A percentile compares a stretch with the other conserved stretches of the same genome.
phyloP scores from a whole-genome alignment of 2,329 filamentous ascomycete species.

The Coleophoma eucalyptorum region DNA sequence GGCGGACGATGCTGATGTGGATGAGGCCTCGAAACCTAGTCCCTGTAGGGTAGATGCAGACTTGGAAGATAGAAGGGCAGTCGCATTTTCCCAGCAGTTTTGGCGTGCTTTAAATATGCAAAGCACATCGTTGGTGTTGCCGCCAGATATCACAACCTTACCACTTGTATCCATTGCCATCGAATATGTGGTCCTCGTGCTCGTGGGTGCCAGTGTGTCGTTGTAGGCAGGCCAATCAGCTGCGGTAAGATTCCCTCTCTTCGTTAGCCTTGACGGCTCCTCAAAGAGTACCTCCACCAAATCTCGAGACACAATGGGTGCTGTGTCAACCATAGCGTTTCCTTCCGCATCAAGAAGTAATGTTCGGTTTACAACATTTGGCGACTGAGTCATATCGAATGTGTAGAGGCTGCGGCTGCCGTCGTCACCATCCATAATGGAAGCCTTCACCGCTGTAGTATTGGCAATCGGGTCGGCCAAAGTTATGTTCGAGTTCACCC shows the following conservation, averaged over 20 bases:
- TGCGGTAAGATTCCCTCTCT: conserved; percentile 47
- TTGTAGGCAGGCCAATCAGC: conserved; percentile 78
- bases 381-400: conserved; percentile 71
- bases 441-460: conserved; percentile 55
- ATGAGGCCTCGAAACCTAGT: conserved; percentile 8
- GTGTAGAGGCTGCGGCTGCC: conserved; percentile 74
- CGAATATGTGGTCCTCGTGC: conserved; percentile 64
- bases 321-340: conserved; percentile 42
- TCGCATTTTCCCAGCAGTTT: conserved; percentile 77
- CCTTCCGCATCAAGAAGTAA: conserved; percentile 62
- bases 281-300: background rate
- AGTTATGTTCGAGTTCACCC: conserved; percentile 63
- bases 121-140: conserved; percentile 61
- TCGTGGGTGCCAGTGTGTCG: conserved; percentile 62
- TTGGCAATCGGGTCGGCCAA: conserved; percentile 59
- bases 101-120: conserved; percentile 72
- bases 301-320: conserved; percentile 30
- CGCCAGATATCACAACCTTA: conserved; percentile 75
- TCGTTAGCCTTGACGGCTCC: conserved; percentile 2
- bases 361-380: conserved; percentile 70
- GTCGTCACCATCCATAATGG: conserved; percentile 68
- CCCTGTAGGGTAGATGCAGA: conserved; percentile 11
- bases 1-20: conserved; percentile 17
- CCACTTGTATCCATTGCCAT: conserved; percentile 63
- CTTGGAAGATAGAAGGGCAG: conserved; percentile 26